Evolutionary conservation across 805 yeast genomes (phyloP).

Genomic region (Lachancea waltii): DNA sequence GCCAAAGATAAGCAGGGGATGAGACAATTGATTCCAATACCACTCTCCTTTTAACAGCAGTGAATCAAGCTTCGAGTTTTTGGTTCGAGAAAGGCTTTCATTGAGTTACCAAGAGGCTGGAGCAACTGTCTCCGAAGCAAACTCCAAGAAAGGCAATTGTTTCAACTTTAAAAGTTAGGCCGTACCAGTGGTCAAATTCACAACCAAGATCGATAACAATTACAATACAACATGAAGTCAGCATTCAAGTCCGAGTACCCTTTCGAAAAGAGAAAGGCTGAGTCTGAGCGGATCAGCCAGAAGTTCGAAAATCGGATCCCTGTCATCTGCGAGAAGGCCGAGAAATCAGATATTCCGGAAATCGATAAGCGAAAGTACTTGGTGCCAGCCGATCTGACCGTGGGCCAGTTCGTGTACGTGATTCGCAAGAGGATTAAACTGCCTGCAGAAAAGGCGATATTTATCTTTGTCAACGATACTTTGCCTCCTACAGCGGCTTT

Average conservation of each 20-base stretch:
- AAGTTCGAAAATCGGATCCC: conserved; percentile 92
- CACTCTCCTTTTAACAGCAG: too few relatives aligned
- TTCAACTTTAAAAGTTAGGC: too few relatives aligned
- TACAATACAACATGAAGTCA: conserved; percentile 31
- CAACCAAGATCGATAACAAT: too few relatives aligned
- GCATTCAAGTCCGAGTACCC: conserved; percentile 62
- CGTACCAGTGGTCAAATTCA: too few relatives aligned
- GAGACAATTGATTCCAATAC: not conserved
- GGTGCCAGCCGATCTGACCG: conserved; percentile 93
- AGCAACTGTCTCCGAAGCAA: too few relatives aligned
- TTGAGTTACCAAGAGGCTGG: too few relatives aligned
- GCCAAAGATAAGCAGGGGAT: not conserved
- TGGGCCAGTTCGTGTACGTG: conserved; percentile 97
- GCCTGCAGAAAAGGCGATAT: conserved; percentile 96
- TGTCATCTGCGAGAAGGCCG: conserved; percentile 93
- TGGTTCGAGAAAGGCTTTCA: too few relatives aligned
- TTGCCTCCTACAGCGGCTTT: conserved; percentile 97
- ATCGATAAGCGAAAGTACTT: conserved; percentile 95
- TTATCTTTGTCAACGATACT: conserved; percentile 93
- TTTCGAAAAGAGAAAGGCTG: conserved; percentile 91
- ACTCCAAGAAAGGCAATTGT: too few relatives aligned
- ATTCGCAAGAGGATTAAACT: conserved; percentile 92
- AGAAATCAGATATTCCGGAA: conserved; percentile 90
- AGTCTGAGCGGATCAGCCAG: conserved; percentile 82
- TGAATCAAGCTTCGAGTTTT: too few relatives aligned